phyloP scores from a whole-genome alignment of 177 flowering plant genomes.

The Telopea speciosissima region DNA sequence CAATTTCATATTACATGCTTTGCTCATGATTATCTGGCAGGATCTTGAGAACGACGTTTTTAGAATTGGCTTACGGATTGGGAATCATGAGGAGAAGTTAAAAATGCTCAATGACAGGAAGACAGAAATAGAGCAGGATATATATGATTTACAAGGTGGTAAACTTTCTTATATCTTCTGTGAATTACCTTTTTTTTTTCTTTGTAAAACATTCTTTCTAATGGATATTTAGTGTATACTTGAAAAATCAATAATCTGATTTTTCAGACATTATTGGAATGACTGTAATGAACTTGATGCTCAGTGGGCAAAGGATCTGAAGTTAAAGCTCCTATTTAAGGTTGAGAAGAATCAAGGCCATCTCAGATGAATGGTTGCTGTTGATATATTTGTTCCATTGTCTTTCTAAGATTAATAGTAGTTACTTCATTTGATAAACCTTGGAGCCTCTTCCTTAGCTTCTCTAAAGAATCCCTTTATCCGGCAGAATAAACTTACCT shows the following conservation, averaged over 20 bases:
- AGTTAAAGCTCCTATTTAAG: not conserved
- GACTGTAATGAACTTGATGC: no score
- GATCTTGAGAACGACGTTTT: constrained; percentile 20
- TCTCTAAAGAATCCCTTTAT: not conserved
- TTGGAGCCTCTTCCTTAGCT: not conserved
- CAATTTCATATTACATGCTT: not conserved
- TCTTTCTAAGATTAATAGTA: not conserved
- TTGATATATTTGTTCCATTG: not conserved
- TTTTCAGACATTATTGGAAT: no score
- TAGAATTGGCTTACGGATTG: constrained; percentile 23
- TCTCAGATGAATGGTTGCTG: not conserved
- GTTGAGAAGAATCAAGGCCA: not conserved
- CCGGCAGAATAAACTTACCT: no score
- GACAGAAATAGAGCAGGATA: constrained; percentile 21
- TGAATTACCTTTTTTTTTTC: not conserved
- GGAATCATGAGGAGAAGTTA: constrained; percentile 21
- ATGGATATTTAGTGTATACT: no score
- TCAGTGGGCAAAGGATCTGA: no score
- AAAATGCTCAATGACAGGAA: constrained; percentile 16
- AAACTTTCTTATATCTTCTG: not conserved
- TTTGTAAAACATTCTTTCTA: no score
- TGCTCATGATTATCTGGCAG: constrained; percentile 21
- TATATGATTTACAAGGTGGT: constrained; percentile 39
- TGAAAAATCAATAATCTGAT: no score
- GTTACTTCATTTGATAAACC: no score